A percentile compares a stretch with the other conserved stretches of the same genome.
These are phyloP conservation scores for Corylus americana DNA, from an alignment of 306 rosid species.

Conservation along the genomic window DNA sequence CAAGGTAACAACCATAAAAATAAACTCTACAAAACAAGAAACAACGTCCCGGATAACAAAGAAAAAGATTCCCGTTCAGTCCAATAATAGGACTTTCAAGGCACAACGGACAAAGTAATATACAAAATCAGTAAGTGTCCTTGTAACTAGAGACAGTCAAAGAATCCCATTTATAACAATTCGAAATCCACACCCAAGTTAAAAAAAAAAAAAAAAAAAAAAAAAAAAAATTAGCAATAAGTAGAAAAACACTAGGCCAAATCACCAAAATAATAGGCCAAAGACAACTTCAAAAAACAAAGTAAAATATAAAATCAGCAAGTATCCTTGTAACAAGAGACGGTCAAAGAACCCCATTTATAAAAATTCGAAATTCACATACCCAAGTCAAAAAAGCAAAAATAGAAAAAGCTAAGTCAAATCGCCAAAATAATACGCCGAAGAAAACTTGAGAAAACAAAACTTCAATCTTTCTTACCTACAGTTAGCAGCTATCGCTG, in stretches of 20 bases:
- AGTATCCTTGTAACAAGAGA: background rate
- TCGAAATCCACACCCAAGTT: background rate
- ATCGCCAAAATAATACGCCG: background rate
- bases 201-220: background rate
- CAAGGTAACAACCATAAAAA: background rate
- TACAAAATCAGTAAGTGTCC: no score
- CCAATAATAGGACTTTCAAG: background rate
- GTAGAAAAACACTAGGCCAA: background rate
- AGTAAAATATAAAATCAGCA: no score
- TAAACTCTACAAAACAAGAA: background rate
- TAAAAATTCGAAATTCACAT: background rate
- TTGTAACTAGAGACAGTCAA: background rate
- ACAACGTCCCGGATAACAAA: background rate
- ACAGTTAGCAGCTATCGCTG: conserved; percentile 88
- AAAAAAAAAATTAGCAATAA: conserved; percentile 1
- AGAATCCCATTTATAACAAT: background rate
- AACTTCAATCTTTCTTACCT: conserved; percentile 43
- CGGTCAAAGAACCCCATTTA: background rate
- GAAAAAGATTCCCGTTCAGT: background rate
- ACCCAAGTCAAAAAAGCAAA: background rate
- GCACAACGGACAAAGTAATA: no score
- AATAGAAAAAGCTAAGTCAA: background rate
- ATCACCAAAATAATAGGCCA: no score
- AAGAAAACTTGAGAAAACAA: background rate
- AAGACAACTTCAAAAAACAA: background rate